Percentiles rank a stretch among this genome's conserved stretches.
Evolutionary conservation across 495 filamentous ascomycete species (phyloP).

Genomic region (Lasiosphaeria miniovina): DNA sequence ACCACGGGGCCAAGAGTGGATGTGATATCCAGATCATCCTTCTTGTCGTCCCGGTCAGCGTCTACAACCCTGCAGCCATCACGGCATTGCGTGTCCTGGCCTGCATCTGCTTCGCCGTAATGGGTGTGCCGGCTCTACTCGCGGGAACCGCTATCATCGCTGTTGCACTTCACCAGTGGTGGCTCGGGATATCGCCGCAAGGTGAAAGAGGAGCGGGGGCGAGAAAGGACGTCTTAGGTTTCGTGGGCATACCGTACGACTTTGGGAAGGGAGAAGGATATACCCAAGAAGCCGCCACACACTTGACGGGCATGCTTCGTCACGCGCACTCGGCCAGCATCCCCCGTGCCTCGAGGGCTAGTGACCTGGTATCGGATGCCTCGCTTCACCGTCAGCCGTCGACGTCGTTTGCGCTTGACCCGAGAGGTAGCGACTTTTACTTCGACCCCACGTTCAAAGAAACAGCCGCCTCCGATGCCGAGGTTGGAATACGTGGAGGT

Average conservation of each 20-base stretch:
- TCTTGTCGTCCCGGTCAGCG: slow-evolving; percentile 15
- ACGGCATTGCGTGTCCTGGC: slow-evolving; percentile 11
- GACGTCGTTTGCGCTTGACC: neutral
- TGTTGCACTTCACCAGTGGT: slow-evolving; percentile 1
- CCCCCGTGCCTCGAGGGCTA: slow-evolving; percentile 10
- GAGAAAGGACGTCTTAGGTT: neutral
- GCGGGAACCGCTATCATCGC: neutral
- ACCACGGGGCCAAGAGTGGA: slow-evolving; percentile 1
- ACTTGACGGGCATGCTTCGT: neutral
- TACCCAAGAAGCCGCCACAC: neutral
- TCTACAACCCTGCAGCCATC: slow-evolving; percentile 13
- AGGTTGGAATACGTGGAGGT: slow-evolving; percentile 1
- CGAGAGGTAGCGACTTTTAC: neutral
- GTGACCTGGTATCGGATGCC: slow-evolving; percentile 5
- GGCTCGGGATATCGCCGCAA: neutral
- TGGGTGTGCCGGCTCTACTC: slow-evolving; percentile 3
- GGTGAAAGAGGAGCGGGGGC: neutral
- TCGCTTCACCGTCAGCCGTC: neutral
- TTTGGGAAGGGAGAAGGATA: slow-evolving; percentile 13
- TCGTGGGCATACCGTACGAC: slow-evolving; percentile 9
- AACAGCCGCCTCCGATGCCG: neutral
- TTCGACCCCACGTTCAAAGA: neutral
- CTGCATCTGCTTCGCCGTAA: slow-evolving; percentile 12
- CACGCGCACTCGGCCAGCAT: neutral
- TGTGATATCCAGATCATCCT: slow-evolving; percentile 15